Evolutionary conservation across 2,329 filamentous ascomycete genomes (phyloP).

Genomic region (Ophiocordyceps camponoti-floridani): DNA sequence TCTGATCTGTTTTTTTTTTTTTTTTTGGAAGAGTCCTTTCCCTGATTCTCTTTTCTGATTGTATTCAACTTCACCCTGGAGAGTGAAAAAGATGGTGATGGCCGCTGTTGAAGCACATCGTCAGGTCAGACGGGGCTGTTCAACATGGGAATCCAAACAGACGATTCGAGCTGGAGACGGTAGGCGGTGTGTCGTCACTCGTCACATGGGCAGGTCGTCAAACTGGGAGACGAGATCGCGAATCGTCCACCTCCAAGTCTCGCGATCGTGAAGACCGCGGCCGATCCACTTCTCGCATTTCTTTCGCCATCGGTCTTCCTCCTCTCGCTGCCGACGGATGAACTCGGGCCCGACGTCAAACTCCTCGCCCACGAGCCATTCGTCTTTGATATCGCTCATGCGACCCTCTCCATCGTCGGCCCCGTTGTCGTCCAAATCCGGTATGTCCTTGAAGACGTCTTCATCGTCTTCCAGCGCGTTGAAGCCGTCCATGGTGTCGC

Average conservation of each 20-base stretch:
- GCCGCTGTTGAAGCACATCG: not conserved
- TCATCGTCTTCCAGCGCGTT: slow-evolving; percentile 71
- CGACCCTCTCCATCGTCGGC: slow-evolving; percentile 33
- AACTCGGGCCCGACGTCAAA: slow-evolving; percentile 96
- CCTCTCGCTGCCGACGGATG: slow-evolving; percentile 69
- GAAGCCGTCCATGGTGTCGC: slow-evolving; percentile 43
- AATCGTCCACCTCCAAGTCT: slow-evolving; percentile 63
- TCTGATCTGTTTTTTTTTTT: not conserved
- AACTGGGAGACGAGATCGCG: slow-evolving; percentile 36
- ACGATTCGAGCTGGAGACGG: no score
- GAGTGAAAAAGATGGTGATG: no score
- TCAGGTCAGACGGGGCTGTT: not conserved
- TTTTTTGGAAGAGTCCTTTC: not conserved
- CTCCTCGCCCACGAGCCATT: slow-evolving; percentile 83
- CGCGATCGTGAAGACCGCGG: slow-evolving; percentile 33
- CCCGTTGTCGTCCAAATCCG: slow-evolving; percentile 62
- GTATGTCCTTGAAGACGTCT: slow-evolving; percentile 88
- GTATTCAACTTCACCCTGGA: not conserved
- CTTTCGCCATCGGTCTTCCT: slow-evolving; percentile 79
- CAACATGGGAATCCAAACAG: not conserved
- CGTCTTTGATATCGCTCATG: slow-evolving; percentile 47
- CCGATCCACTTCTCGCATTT: slow-evolving; percentile 78
- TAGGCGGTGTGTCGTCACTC: no score
- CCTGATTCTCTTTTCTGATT: not conserved
- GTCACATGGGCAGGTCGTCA: slow-evolving; percentile 18